Evolutionary conservation across 768 basidiomycete species (phyloP), one percentile per base, ranked within the genome.

Genomic region (Kwoniella mangroviensis): DNA sequence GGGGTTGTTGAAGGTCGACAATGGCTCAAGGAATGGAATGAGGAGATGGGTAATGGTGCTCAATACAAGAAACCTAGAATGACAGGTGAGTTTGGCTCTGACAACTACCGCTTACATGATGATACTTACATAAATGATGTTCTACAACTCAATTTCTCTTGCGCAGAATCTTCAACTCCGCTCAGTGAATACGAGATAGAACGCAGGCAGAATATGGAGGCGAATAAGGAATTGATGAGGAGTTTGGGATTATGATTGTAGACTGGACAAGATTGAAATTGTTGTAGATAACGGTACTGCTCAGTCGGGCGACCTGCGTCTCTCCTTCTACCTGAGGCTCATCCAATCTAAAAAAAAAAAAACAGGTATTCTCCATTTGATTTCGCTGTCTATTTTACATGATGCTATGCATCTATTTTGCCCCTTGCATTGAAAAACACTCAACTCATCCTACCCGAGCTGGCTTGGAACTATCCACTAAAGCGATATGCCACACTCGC

Each of bases 111-210:
- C 0, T 21, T 5, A 51, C 45, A 49, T 49, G 45, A 54, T 21
- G 53, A 0, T 21, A n/a, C 34, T 34, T 34, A 7, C 34, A 34
- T 1, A 34, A 34, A 1, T n/a, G 53, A 4, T 21, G n/a, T n/a
- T n/a, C n/a, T n/a, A 12, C 24, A n/a, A 22, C 53, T 54, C 15
- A 4, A 17, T 17, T 51, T 51, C 49, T 15, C 21, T 51, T 51
- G 15, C 15, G 49, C 24, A 54, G 24, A 21, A 22, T n/a, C 49
- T 22, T 19, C 43, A 22, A 24, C 61, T 21, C 58, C 58, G 40
- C 49, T 58, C 40, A 72, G 43, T 56, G 68, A 75, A 9, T 75
- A 75, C 51, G 73, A 75, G 34, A 10, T 65, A 51, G 73, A 72
- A 49, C 60, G 73, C 26, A 42, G 51, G 22, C 70, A 68, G n/a